Evolutionary conservation across 768 basidiomycete species (phyloP).

Genomic region (Amylocystis lapponica): DNA sequence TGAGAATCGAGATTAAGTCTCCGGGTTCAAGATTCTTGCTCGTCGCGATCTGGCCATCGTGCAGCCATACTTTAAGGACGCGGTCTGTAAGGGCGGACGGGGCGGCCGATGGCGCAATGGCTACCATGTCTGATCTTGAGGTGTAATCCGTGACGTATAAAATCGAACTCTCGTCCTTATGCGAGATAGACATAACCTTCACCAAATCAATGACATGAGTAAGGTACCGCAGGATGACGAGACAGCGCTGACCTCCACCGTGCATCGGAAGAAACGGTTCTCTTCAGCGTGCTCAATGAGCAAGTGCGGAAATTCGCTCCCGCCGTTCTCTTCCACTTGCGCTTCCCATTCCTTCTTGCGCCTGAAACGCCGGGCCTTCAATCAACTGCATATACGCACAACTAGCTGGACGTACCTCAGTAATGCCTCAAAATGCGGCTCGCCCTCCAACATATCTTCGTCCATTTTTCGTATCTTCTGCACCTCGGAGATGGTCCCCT

Average conservation of each 20-base stretch:
- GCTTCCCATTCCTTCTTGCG: constrained; percentile 43
- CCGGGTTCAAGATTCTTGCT: constrained; percentile 35
- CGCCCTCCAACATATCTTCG: constrained; percentile 29
- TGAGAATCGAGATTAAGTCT: constrained; percentile 41
- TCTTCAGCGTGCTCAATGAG: constrained; percentile 43
- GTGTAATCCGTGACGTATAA: constrained; percentile 69
- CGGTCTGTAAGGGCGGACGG: constrained; percentile 46
- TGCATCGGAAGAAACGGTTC: constrained; percentile 44
- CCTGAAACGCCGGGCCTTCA: constrained; percentile 25
- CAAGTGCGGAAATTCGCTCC: constrained; percentile 34
- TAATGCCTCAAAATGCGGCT: constrained; percentile 40
- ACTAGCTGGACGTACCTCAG: constrained; percentile 46
- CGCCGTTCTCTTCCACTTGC: constrained; percentile 19
- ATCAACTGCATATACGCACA: not conserved
- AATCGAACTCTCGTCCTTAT: constrained; percentile 29
- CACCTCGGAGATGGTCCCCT: constrained; percentile 45
- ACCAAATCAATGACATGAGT: not conserved
- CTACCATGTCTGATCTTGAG: constrained; percentile 36
- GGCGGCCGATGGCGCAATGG: constrained; percentile 23
- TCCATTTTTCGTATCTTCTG: constrained; percentile 46
- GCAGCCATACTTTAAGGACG: constrained; percentile 46
- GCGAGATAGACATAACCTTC: constrained; percentile 43
- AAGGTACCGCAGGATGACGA: not conserved
- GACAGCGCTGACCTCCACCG: constrained; percentile 44
- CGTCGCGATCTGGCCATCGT: constrained; percentile 39